phyloP scores from a whole-genome alignment of 192 early-diverging fungal genomes.

The Physocladia obscura region DNA sequence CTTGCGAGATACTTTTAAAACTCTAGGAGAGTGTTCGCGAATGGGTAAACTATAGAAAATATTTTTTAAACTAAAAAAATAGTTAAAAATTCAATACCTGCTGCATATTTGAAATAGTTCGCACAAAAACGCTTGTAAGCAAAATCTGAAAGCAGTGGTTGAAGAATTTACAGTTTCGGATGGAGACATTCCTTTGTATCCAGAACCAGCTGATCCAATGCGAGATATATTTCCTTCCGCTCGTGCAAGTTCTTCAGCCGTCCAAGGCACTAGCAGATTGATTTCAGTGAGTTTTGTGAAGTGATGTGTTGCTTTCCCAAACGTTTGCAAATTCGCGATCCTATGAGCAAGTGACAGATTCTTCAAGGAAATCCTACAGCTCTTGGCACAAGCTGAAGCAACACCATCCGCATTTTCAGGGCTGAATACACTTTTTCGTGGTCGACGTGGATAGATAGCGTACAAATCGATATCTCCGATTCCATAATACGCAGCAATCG shows the following conservation, averaged over 20 bases:
- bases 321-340: conserved; percentile 11
- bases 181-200: background rate
- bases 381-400: too few relatives aligned
- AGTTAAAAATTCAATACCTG: background rate
- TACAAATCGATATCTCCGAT: background rate
- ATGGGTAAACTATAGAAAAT: background rate
- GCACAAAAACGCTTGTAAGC: conserved; percentile 9
- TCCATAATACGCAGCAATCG: conserved; percentile 31
- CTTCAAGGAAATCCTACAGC: too few relatives aligned
- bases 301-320: conserved; percentile 13
- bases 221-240: conserved; percentile 24
- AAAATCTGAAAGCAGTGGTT: conserved; percentile 21
- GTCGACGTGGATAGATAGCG: conserved; percentile 14
- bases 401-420: background rate
- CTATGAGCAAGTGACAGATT: conserved; percentile 14
- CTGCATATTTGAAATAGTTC: conserved; percentile 2
- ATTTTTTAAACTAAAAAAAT: background rate
- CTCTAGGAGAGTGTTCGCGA: background rate
- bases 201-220: background rate
- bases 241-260: conserved; percentile 12
- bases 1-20: conserved; percentile 13
- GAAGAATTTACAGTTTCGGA: background rate
- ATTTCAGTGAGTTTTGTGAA: too few relatives aligned
- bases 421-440: background rate
- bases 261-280: conserved; percentile 2